These are phyloP conservation scores for Limnanthes douglasii DNA, from an alignment of 345 rosid species.

Conservation along the genomic window DNA sequence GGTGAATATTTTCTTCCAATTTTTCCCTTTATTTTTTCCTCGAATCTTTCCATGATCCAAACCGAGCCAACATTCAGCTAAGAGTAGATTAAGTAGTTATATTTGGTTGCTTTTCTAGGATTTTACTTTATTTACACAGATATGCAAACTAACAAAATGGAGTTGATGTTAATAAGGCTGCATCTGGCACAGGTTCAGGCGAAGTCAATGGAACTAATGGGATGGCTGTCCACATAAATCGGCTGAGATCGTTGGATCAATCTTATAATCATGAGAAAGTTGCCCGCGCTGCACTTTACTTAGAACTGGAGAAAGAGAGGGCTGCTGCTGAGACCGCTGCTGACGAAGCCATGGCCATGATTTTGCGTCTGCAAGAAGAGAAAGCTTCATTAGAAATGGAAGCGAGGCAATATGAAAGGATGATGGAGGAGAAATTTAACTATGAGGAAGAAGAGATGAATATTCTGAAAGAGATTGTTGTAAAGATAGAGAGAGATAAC, in stretches of 20 bases:
- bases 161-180: constrained; percentile 9
- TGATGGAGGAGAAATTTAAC: constrained; percentile 75
- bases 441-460: constrained; percentile 81
- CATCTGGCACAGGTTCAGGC: constrained; percentile 7
- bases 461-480: constrained; percentile 69
- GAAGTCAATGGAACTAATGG: constrained; percentile 13
- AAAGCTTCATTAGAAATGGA: constrained; percentile 81
- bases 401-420: constrained; percentile 69
- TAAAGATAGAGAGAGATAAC: constrained; percentile 61
- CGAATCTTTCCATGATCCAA: too few species aligned
- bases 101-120: not conserved
- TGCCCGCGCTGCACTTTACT: constrained; percentile 24
- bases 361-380: constrained; percentile 60
- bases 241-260: constrained; percentile 28
- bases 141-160: constrained; percentile 9
- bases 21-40: too few species aligned
- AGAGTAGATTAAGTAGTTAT: too few species aligned
- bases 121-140: not conserved
- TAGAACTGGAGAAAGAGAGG: constrained; percentile 77
- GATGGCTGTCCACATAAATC: constrained; percentile 12
- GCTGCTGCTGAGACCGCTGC: constrained; percentile 71
- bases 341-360: constrained; percentile 96
- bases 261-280: constrained; percentile 40
- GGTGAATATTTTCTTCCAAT: too few species aligned
- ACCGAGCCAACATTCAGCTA: too few species aligned